Conservation (phyloP, 2,329 filamentous ascomycete species). For the Fusarium sp. region DNA sequence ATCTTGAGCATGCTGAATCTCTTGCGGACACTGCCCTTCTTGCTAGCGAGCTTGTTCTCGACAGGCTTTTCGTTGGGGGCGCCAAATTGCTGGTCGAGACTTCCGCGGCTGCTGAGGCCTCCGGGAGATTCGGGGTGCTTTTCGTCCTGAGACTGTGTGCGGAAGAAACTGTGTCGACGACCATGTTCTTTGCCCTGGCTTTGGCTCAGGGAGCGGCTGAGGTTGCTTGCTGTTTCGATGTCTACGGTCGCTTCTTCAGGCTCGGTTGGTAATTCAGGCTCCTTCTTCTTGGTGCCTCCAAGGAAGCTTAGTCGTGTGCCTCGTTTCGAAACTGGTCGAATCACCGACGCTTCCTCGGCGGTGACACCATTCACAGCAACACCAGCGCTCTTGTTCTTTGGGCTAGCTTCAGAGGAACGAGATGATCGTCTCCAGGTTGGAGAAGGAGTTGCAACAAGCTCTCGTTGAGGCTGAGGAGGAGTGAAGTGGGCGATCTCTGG, state of each 20-base stretch:
- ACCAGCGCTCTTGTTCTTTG: constrained; percentile 50
- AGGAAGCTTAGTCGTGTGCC: constrained; percentile 69
- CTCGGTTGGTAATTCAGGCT: constrained; percentile 47
- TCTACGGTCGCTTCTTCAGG: constrained; percentile 48
- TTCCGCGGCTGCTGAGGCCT: constrained; percentile 46
- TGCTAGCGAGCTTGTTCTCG: constrained; percentile 54
- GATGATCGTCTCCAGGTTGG: constrained; percentile 63
- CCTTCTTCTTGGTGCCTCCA: constrained; percentile 65
- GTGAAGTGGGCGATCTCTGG: constrained; percentile 74
- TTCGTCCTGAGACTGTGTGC: constrained; percentile 52
- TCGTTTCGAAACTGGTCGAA: constrained; percentile 63
- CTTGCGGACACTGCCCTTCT: constrained; percentile 77
- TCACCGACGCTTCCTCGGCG: constrained; percentile 63
- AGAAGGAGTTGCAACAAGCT: constrained; percentile 57
- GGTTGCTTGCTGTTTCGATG: constrained; percentile 50
- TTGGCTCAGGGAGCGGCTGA: constrained; percentile 46
- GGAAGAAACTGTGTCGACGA: constrained; percentile 60
- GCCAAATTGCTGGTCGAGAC: constrained; percentile 47
- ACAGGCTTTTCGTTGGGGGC: constrained; percentile 42
- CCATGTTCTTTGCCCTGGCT: constrained; percentile 49
- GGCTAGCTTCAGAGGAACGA: constrained; percentile 56
- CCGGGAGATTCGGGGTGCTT: constrained; percentile 42
- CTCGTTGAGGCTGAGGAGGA: constrained; percentile 59
- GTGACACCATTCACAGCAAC: constrained; percentile 52
- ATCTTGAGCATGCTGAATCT: constrained; percentile 82